Evolutionary conservation across 2,329 filamentous ascomycete species (phyloP).

Genomic region (Fusarium cicatricum): DNA sequence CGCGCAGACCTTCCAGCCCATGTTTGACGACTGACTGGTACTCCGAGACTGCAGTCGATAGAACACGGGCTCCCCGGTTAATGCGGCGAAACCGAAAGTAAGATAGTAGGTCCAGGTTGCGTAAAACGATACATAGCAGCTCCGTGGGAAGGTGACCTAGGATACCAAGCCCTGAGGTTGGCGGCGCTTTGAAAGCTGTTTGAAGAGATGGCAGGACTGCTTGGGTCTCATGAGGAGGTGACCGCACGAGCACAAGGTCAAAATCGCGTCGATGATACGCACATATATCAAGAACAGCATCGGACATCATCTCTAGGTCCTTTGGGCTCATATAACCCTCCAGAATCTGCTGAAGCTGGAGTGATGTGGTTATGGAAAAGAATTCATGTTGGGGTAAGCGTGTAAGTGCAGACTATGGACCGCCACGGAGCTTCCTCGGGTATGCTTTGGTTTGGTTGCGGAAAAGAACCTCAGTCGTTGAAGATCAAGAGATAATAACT

Average conservation of each 20-base stretch:
- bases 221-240: slow-evolving; percentile 1
- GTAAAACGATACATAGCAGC: background rate
- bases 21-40: slow-evolving; percentile 1
- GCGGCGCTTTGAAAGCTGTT: background rate
- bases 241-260: background rate
- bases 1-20: background rate
- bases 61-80: background rate
- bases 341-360: too few species aligned
- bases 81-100: background rate
- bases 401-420: too few species aligned
- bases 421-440: too few species aligned
- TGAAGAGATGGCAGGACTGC: background rate
- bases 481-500: background rate
- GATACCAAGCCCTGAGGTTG: background rate
- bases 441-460: background rate
- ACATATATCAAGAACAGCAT: background rate
- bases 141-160: slow-evolving; percentile 1
- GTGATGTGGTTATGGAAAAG: too few species aligned
- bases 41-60: background rate
- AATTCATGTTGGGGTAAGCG: too few species aligned
- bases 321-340: background rate
- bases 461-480: background rate
- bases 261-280: slow-evolving; percentile 12
- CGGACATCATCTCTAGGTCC: background rate
- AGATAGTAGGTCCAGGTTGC: slow-evolving; percentile 4